Conservation (phyloP, 202 grass and related monocot species). For the Sporobolus alterniflorus region DNA sequence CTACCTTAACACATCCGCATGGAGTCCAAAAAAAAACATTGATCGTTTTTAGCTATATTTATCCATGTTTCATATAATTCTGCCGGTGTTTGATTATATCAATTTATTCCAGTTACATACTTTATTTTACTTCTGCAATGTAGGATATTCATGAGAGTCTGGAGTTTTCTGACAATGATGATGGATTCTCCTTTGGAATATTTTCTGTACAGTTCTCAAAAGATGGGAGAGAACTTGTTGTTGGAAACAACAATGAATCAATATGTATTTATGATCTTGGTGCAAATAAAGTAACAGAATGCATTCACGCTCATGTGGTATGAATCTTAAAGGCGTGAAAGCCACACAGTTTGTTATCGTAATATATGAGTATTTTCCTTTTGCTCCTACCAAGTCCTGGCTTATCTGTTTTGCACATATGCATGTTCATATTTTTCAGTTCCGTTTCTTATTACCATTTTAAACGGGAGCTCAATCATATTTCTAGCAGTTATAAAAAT, state of each 20-base stretch:
- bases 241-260: slow-evolving; percentile 61
- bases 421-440: too few species aligned
- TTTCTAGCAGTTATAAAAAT: too few species aligned
- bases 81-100: too few species aligned
- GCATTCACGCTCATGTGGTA: slow-evolving; percentile 60
- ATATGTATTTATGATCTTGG: slow-evolving; percentile 82
- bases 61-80: too few species aligned
- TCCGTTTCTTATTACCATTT: too few species aligned
- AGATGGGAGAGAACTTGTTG: slow-evolving; percentile 62
- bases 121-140: neutral
- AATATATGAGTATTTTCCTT: neutral
- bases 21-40: too few species aligned
- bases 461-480: too few species aligned
- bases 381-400: too few species aligned
- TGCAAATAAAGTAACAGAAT: slow-evolving; percentile 63
- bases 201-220: slow-evolving; percentile 75
- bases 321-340: slow-evolving; percentile 10
- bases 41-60: too few species aligned
- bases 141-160: slow-evolving; percentile 71
- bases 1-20: too few species aligned
- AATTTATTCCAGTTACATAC: too few species aligned
- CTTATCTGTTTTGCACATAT: too few species aligned
- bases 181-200: slow-evolving; percentile 51
- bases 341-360: neutral
- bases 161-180: slow-evolving; percentile 56